Conservation (phyloP, 306 rosid species). For the Luffa acutangula region DNA sequence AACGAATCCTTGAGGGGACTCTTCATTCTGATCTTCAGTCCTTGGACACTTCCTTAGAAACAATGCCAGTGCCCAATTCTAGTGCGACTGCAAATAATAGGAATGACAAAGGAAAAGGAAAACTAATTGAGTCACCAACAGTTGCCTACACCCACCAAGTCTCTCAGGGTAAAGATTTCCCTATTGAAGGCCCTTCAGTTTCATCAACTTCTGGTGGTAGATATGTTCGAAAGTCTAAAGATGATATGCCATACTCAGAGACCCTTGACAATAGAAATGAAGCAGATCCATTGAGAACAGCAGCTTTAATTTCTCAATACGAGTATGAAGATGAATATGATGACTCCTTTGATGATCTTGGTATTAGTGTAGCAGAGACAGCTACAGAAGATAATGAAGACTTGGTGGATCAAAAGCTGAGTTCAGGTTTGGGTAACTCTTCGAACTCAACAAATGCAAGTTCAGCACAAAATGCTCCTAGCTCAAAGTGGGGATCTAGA, state of each 20-base stretch:
- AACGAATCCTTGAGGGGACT: slow-evolving; percentile 86
- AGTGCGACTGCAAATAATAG: slow-evolving; percentile 12
- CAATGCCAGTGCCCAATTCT: slow-evolving; percentile 40
- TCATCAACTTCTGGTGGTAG: slow-evolving; percentile 63
- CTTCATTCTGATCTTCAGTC: slow-evolving; percentile 70
- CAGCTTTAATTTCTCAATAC: slow-evolving; percentile 49
- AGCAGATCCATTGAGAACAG: slow-evolving; percentile 33
- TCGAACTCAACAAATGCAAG: slow-evolving; percentile 32
- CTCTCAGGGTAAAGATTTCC: slow-evolving; percentile 22
- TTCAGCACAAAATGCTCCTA: slow-evolving; percentile 30
- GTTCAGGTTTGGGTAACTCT: slow-evolving; percentile 26
- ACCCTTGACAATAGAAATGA: slow-evolving; percentile 42
- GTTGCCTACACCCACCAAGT: slow-evolving; percentile 17
- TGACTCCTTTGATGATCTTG: slow-evolving; percentile 93
- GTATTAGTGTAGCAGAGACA: slow-evolving; percentile 77
- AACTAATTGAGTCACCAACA: slow-evolving; percentile 38
- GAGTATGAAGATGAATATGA: slow-evolving; percentile 97
- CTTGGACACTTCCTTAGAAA: slow-evolving; percentile 59
- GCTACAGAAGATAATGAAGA: slow-evolving; percentile 56
- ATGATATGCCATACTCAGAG: slow-evolving; percentile 28
- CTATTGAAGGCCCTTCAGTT: slow-evolving; percentile 25
- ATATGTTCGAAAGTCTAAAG: slow-evolving; percentile 62
- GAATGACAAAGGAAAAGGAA: slow-evolving; percentile 89
- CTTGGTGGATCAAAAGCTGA: slow-evolving; percentile 25
- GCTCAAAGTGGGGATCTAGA: slow-evolving; percentile 88